Evolutionary conservation across 2,329 filamentous ascomycete species (phyloP), one percentile per base, ranked within the genome.

Genomic region (Talaromyces marneffei): DNA sequence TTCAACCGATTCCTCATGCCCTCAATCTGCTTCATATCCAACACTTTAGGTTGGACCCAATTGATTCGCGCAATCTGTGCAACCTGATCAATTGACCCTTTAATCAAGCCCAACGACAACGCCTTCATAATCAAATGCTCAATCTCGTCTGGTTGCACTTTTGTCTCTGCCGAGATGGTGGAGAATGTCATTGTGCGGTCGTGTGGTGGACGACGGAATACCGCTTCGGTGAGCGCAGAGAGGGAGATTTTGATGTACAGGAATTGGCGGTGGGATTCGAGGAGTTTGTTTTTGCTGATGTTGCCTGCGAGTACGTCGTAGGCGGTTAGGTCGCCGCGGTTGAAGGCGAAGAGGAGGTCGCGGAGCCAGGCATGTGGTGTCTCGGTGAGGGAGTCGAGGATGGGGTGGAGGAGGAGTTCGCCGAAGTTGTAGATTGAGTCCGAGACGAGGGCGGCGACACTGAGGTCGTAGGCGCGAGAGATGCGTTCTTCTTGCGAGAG

Each of bases 61-160:
- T 93, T 93, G 77, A 99, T 97, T 73, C 92, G 87, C 46, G 94
- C 94, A 67, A 97, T 87, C 77, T 92, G 88, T 53, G 91, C 91
- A 33, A 99, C 94, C 79, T 99, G 93, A 75, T 99, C 94, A 70
- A 99, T 97, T 61, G 90, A 94, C 50, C 94, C 94, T 67, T 89
- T 85, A 67, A 99, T 80, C 68, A 99, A 81, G 0, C 94, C 94
- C 68, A 99, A 78, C 72, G 92, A 97, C 70, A 99, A 79, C n/a
- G 94, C 94, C 82, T 97, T 97, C 94, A 99, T 99, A 70, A 99
- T 90, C 66, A 99, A 80, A 75, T 97, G 93, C 82, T 99, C 94
- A 68, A 99, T 97, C 79, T 97, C 91, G 70, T 94, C 87, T 2
- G 87, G 85, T 68, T 87, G 85, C 57, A 99, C 92, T 78, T 96